Evolutionary conservation across 2,329 filamentous ascomycete genomes (phyloP).

Genomic region (Fusarium globosum): DNA sequence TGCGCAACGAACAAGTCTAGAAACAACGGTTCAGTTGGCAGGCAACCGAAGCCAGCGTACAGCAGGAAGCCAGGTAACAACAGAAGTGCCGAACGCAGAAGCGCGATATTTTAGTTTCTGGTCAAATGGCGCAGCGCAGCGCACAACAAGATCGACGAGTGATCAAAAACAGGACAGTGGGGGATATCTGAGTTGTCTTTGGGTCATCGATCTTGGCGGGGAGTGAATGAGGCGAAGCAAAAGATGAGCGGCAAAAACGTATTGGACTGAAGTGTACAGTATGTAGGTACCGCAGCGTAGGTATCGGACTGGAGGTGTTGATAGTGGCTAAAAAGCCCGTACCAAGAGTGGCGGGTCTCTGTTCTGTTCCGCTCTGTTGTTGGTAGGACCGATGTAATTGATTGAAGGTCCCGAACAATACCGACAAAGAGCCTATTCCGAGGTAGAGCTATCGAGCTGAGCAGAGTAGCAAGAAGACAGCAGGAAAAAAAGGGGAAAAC

Average conservation of each 20-base stretch:
- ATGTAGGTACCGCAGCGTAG: not conserved
- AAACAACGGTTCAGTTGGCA: conserved; percentile 30
- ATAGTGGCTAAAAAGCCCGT: conserved; percentile 29
- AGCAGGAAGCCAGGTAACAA: conserved; percentile 31
- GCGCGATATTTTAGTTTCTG: conserved; percentile 6
- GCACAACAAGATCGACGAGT: conserved; percentile 19
- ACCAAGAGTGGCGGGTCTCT: conserved; percentile 22
- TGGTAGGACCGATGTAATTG: conserved; percentile 9
- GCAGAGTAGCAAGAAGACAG: conserved; percentile 3
- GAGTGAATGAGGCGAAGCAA: conserved; percentile 38
- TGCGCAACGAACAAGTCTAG: conserved; percentile 36
- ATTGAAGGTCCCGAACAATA: conserved; percentile 10
- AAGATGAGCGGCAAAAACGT: conserved; percentile 13
- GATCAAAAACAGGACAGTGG: conserved; percentile 34
- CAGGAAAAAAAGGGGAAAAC: not conserved
- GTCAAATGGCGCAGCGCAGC: conserved; percentile 20
- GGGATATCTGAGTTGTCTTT: conserved; percentile 34
- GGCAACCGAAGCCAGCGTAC: conserved; percentile 32
- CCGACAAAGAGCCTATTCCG: conserved; percentile 12
- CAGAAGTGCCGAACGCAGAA: conserved; percentile 29
- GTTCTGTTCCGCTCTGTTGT: conserved; percentile 12
- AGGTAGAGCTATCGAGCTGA: conserved; percentile 15
- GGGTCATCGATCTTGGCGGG: conserved; percentile 28
- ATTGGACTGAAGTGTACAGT: not conserved
- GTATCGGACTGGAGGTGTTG: conserved; percentile 22